Evolutionary conservation across 768 basidiomycete species (phyloP).

Genomic region (Amanita brunnescens): DNA sequence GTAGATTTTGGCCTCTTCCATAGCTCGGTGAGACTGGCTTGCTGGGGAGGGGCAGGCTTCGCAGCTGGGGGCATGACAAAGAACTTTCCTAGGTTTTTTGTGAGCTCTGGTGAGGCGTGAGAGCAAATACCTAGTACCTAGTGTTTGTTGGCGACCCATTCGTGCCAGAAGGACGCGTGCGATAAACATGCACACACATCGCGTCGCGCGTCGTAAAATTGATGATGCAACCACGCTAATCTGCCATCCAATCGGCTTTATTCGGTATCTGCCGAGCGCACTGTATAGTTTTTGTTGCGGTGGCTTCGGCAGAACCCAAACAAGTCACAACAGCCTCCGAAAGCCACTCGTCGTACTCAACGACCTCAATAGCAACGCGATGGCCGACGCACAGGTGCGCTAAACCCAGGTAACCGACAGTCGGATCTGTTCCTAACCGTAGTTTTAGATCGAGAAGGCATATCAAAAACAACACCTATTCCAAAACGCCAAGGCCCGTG

Average conservation of each 20-base stretch:
- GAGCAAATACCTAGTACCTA: constrained; percentile 50
- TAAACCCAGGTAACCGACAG: neutral
- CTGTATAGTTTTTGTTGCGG: constrained; percentile 34
- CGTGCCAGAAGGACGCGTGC: constrained; percentile 27
- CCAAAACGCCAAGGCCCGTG: constrained; percentile 91
- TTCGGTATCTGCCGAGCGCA: constrained; percentile 24
- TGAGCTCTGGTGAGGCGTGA: neutral
- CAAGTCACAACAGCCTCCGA: constrained; percentile 30
- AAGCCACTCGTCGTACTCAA: constrained; percentile 7
- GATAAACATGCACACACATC: constrained; percentile 38
- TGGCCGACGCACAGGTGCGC: constrained; percentile 56
- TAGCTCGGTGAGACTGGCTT: constrained; percentile 70
- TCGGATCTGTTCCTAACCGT: constrained; percentile 6
- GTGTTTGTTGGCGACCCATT: constrained; percentile 71
- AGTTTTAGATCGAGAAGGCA: constrained; percentile 81
- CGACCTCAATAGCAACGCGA: constrained; percentile 39
- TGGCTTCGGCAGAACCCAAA: constrained; percentile 32
- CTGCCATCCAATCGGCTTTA: neutral
- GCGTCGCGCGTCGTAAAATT: constrained; percentile 24
- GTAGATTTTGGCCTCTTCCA: constrained; percentile 36
- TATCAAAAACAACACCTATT: constrained; percentile 98
- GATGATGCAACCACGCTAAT: too few relatives aligned
- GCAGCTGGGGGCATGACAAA: constrained; percentile 60
- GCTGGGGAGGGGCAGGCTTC: constrained; percentile 66
- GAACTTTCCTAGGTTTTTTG: constrained; percentile 49